Evolutionary conservation across 202 grass and related monocot genomes (phyloP), one percentile per base, ranked within the genome.

Genomic region (Schoenoplectus triqueter): DNA sequence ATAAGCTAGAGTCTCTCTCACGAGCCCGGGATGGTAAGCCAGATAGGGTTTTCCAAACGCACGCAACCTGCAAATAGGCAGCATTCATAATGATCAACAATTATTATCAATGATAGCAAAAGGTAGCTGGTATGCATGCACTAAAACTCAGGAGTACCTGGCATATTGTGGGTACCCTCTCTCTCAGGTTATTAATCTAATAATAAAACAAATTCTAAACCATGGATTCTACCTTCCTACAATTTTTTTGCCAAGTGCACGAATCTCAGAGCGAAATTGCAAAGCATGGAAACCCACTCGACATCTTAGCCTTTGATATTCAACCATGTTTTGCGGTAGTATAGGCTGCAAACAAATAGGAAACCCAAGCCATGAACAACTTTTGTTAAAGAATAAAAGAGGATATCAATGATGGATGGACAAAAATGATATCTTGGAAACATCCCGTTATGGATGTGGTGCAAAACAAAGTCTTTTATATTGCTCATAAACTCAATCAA

Each of bases 1-100:
- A 94, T 92, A 96, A 84, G 96, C 96, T 86, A 99, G 84, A 84
- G 92, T 94, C 86, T 99, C 93, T 84, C 93, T 99, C 64, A 99
- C 69, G 48, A 99, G 78, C 59, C 96, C 96, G 47, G 93, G 93
- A 57, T 96, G 88, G 91, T 99, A 96, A 31, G 90, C 90, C 52
- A 99, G 84, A 91, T 96, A 99, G 20, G 92, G 93, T 85, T 21
- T 89, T n/a, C 91, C 93, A 72, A 88, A 94, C 80, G 87, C 86
- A 52, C 86, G 88, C 80, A 99, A 82, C 84, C 96, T 99, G 88
- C 78, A 87, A 63, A 82, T 8, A 82, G 1, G 1, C 18, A 54
- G 49, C 0, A 39, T 2, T 42, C 48, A 71, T 41, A 71, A 83
- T 59, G 39, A 83, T 66, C 5, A 52, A 82, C 19, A 22, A 14